Evolutionary conservation across 164 flowering plant species (phyloP), one percentile per base, ranked within the genome.

Genomic region (Tetrastigma voinierianum): DNA sequence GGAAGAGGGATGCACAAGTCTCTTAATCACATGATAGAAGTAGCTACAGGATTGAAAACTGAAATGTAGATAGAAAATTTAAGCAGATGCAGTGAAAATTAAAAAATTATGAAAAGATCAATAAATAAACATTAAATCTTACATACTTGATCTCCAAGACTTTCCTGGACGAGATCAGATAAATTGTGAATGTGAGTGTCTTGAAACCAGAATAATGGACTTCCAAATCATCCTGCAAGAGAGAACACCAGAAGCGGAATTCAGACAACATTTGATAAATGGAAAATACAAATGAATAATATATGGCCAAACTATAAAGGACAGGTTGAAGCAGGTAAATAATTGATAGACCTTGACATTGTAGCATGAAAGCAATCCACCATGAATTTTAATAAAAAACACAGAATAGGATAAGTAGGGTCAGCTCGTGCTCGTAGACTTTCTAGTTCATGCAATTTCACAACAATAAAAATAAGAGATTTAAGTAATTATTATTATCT

Each of bases 201-300:
- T 67, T 88, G 76, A 93, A 90, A 66, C 97, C 98, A 70, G 91
- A 71, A 82, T 83, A 87, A 76, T 96, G 98, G 57, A 90, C 68
- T 76, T 85, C 90, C 77, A 85, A 61, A 19, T 74, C 72, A 69
- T 86, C 90, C 99, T 93, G 87, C 67, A 86, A 77, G 49, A 57
- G 13, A 60, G 46, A 18, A 46, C 49, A 43, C 18, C 65, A 51
- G 19, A 56, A 65, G 51, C 10, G 10, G 52, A 47, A 56, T 16
- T 10, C 24, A 67, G 15, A 58, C 48, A 70, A 25, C 23, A 71
- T 58, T 10, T 16, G 14, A 69, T 46, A 18, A 16, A 46, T 64
- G 45, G 2, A 25, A 46, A 57, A 2, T 18, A 55, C 59, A 46
- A 45, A 20, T 45, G 16, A 32, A 24, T 44, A n/a, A 4, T 17